A percentile compares a stretch with the other conserved stretches of the same genome.
These are phyloP conservation scores for Staphylotrichum tortipilum DNA, from an alignment of 495 filamentous ascomycete genomes.

Conservation along the genomic window DNA sequence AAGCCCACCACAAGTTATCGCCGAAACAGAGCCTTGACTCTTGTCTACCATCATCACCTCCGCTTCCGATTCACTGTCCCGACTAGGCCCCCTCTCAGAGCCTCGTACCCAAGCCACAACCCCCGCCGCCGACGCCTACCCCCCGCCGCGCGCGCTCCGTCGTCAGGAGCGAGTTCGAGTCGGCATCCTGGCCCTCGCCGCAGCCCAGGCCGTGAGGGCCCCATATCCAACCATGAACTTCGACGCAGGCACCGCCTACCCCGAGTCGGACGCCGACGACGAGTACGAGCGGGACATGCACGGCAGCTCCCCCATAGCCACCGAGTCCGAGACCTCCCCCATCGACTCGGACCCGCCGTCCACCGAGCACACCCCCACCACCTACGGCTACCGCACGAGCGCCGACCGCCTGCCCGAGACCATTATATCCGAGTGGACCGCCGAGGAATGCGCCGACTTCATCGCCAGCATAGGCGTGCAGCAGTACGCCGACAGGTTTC, in stretches of 20 bases:
- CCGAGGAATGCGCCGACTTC: constrained; percentile 81
- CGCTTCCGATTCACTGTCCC: too few species aligned
- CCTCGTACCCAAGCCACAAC: too few species aligned
- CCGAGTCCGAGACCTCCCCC: constrained; percentile 70
- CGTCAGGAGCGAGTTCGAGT: neutral
- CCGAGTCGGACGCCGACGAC: constrained; percentile 88
- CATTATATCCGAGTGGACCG: constrained; percentile 81
- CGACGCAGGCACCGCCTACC: constrained; percentile 54
- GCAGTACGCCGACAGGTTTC: constrained; percentile 74
- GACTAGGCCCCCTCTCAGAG: too few species aligned
- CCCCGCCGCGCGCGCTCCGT: neutral
- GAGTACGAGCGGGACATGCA: constrained; percentile 80
- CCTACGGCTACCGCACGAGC: constrained; percentile 61
- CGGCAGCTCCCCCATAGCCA: constrained; percentile 61
- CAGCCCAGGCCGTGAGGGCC: constrained; percentile 22
- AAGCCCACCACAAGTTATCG: too few species aligned
- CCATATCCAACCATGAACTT: constrained; percentile 42
- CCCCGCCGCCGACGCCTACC: too few species aligned
- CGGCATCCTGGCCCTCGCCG: constrained; percentile 13
- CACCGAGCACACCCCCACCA: constrained; percentile 80
- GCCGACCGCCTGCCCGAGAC: constrained; percentile 63
- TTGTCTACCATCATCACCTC: too few species aligned
- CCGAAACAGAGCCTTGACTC: too few species aligned
- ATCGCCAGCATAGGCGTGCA: constrained; percentile 67
- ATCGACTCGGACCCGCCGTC: constrained; percentile 74